These are phyloP conservation scores for Lathyrus aphaca DNA, from an alignment of 306 rosid species.

Conservation along the genomic window DNA sequence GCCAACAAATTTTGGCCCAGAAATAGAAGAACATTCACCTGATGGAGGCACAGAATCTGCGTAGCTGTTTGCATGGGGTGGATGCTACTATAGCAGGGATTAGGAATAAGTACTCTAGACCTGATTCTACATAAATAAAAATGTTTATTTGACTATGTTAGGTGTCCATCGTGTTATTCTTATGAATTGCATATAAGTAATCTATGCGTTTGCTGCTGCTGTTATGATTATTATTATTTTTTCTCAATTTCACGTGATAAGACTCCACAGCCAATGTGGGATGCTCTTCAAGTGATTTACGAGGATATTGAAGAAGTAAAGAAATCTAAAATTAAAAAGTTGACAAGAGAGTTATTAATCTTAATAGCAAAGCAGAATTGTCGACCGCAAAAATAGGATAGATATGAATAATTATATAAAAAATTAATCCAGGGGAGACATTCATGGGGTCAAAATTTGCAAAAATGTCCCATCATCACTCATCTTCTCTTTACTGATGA, in stretches of 20 bases:
- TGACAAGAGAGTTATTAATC: no score
- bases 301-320: no score
- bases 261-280: no score
- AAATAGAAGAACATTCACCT: constrained; percentile 11
- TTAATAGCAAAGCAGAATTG: no score
- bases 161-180: background rate
- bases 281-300: no score
- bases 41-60: constrained; percentile 23
- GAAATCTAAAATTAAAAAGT: no score
- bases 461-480: no score
- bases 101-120: background rate
- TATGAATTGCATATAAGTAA: background rate
- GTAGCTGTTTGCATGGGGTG: background rate
- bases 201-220: background rate
- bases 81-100: background rate
- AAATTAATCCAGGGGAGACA: no score
- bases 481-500: no score
- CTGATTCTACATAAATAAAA: background rate
- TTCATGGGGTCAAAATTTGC: no score
- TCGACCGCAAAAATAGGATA: no score
- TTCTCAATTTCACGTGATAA: background rate
- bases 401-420: no score
- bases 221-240: background rate
- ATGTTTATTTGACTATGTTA: background rate
- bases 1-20: constrained; percentile 25